These are phyloP conservation scores for Hypholoma sublateritium DNA, from an alignment of 768 basidiomycete species.

Conservation along the genomic window DNA sequence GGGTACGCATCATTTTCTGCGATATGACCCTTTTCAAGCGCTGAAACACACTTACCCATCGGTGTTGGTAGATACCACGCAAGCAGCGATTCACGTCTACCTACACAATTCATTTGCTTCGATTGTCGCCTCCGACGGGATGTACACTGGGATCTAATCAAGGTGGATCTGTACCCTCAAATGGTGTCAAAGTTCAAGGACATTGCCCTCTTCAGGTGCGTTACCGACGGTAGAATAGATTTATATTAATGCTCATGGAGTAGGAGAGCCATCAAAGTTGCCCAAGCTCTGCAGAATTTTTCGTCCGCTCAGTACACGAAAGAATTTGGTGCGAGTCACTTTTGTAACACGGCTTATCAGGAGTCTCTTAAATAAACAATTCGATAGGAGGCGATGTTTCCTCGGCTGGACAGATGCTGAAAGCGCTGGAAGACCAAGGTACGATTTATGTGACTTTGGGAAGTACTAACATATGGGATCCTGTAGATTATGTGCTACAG, in stretches of 20 bases:
- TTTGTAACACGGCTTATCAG: neutral
- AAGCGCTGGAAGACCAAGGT: slow-evolving; percentile 74
- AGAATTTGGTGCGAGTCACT: slow-evolving; percentile 44
- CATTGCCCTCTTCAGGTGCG: slow-evolving; percentile 69
- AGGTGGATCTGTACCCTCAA: slow-evolving; percentile 51
- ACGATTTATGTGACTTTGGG: neutral
- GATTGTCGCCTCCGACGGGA: slow-evolving; percentile 73
- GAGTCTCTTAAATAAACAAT: neutral
- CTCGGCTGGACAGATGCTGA: slow-evolving; percentile 62
- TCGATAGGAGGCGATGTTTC: slow-evolving; percentile 49
- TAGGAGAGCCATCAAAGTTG: slow-evolving; percentile 71
- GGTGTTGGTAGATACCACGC: slow-evolving; percentile 56
- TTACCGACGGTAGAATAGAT: neutral
- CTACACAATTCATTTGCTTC: slow-evolving; percentile 65
- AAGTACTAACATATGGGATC: no score
- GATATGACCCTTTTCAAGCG: neutral
- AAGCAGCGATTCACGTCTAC: slow-evolving; percentile 54
- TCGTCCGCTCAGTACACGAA: slow-evolving; percentile 55
- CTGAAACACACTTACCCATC: neutral
- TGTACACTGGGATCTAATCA: slow-evolving; percentile 69
- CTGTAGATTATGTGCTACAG: slow-evolving; percentile 59
- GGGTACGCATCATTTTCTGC: slow-evolving; percentile 36
- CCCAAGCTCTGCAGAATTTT: slow-evolving; percentile 46
- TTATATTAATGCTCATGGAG: neutral
- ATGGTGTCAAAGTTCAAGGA: slow-evolving; percentile 68